Evolutionary conservation across 768 basidiomycete species (phyloP), one percentile per base, ranked within the genome.

Genomic region (Boletellus ananiceps): DNA sequence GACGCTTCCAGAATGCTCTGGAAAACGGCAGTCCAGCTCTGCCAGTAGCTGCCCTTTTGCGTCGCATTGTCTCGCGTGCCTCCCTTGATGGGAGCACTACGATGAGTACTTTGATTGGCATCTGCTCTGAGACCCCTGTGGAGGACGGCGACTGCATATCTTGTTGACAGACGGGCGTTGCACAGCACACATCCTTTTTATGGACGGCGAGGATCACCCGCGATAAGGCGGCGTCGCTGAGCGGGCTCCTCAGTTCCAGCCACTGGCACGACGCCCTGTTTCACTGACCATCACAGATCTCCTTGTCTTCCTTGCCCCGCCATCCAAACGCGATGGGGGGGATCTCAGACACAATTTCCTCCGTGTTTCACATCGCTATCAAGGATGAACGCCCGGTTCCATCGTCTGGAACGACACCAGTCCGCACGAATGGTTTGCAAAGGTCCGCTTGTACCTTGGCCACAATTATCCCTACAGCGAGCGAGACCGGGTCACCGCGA

Each of bases 381-480:
- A 56, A 54, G 40, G 60, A 63, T 32, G 51, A 37, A 2, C 54
- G 49, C 21, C 63, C 66, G 18, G 38, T 13, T 3, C 52, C 15
- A 50, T 42, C 35, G 44, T 55, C 34, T 65, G 66, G 63, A 56
- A 60, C 50, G 58, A 60, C n/a, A 39, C 38, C 60, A 56, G 48
- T 5, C 31, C 23, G 0, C 15, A 40, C 25, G 62, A 42, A 32
- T 62, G 65, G 59, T 62, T 65, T 40, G 39, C 59, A 31, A 62
- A 49, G 40, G 47, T 67, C 40, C 50, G 51, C 27, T 5, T 67
- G 21, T 49, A 60, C 37, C 62, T 64, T n/a, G 62, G 67, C n/a
- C 65, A 65, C 13, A 60, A 57, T n/a, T 50, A 50, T 35, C 47
- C 51, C 23, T 54, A 59, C 32, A 44, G 56, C 8, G 63, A 60